These are phyloP conservation scores for Abelmoschus esculentus DNA, from an alignment of 345 rosid genomes.

Conservation along the genomic window DNA sequence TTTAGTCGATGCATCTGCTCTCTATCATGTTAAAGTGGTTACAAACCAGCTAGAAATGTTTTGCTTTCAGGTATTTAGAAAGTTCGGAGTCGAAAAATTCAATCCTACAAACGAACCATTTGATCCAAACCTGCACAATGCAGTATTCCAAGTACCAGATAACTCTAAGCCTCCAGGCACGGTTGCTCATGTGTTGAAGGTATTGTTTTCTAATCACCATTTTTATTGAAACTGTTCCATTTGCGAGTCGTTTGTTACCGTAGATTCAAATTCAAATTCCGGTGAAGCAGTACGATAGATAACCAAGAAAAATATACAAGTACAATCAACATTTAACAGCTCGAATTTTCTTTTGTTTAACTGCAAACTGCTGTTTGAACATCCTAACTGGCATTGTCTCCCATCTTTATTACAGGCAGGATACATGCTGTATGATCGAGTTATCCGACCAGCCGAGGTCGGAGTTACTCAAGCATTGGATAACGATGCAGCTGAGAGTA, in stretches of 20 bases:
- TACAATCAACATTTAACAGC: too few relatives aligned
- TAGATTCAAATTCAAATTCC: too few relatives aligned
- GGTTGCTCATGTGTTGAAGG: slow-evolving; percentile 81
- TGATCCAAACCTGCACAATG: slow-evolving; percentile 87
- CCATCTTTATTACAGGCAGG: too few relatives aligned
- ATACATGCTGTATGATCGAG: too few relatives aligned
- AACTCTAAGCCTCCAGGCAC: slow-evolving; percentile 80
- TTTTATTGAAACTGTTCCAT: not conserved
- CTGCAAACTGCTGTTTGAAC: too few relatives aligned
- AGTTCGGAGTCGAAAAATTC: slow-evolving; percentile 61
- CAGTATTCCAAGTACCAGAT: slow-evolving; percentile 72
- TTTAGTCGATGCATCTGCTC: not conserved
- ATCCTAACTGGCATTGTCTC: too few relatives aligned
- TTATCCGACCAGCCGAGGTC: too few relatives aligned
- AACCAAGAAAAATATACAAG: too few relatives aligned
- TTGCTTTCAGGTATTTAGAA: slow-evolving; percentile 56
- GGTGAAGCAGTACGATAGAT: too few relatives aligned
- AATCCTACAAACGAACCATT: slow-evolving; percentile 76
- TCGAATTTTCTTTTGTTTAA: too few relatives aligned
- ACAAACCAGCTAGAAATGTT: slow-evolving; percentile 1
- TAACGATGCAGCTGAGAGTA: too few relatives aligned
- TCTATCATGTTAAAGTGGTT: not conserved
- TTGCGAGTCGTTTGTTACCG: not conserved
- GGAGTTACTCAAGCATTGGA: too few relatives aligned
- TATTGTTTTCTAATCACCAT: slow-evolving; percentile 9